These are phyloP conservation scores for Hanseniaspora thailandica DNA, from an alignment of 805 yeast species.

Conservation along the genomic window DNA sequence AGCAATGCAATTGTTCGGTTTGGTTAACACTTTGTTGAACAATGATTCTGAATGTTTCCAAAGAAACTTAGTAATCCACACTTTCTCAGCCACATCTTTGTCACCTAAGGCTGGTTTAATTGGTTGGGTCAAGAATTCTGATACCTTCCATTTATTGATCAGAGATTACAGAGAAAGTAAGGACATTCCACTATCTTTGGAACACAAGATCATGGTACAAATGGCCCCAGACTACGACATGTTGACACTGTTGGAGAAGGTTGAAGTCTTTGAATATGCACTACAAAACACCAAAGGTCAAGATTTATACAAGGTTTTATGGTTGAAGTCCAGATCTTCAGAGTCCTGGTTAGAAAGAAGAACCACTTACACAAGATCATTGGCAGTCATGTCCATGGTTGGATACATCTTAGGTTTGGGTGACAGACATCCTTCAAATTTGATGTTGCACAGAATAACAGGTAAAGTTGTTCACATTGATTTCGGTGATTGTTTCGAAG, in stretches of 20 bases:
- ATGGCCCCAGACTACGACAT: constrained; percentile 95
- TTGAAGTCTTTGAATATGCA: constrained; percentile 93
- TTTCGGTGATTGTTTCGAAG: constrained; percentile 98
- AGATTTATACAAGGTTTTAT: constrained; percentile 84
- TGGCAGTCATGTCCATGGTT: constrained; percentile 98
- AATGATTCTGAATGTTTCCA: constrained; percentile 94
- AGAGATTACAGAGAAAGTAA: constrained; percentile 87
- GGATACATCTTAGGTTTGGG: constrained; percentile 95
- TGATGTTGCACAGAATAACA: constrained; percentile 86
- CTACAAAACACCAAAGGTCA: constrained; percentile 92
- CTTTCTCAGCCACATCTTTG: constrained; percentile 84
- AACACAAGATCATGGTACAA: constrained; percentile 88
- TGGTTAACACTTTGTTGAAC: constrained; percentile 78
- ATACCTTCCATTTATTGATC: constrained; percentile 87
- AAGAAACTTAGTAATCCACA: constrained; percentile 85
- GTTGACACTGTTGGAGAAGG: constrained; percentile 77
- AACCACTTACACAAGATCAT: constrained; percentile 86
- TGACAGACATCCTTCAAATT: constrained; percentile 93
- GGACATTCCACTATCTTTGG: constrained; percentile 79
- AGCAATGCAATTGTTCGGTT: constrained; percentile 94
- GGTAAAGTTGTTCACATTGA: constrained; percentile 96
- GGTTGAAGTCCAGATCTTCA: constrained; percentile 91
- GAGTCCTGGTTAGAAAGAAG: constrained; percentile 97
- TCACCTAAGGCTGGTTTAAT: constrained; percentile 94
- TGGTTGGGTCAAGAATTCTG: constrained; percentile 97